Evolutionary conservation across 805 yeast species (phyloP).

Genomic region (Ogataea sp.): DNA sequence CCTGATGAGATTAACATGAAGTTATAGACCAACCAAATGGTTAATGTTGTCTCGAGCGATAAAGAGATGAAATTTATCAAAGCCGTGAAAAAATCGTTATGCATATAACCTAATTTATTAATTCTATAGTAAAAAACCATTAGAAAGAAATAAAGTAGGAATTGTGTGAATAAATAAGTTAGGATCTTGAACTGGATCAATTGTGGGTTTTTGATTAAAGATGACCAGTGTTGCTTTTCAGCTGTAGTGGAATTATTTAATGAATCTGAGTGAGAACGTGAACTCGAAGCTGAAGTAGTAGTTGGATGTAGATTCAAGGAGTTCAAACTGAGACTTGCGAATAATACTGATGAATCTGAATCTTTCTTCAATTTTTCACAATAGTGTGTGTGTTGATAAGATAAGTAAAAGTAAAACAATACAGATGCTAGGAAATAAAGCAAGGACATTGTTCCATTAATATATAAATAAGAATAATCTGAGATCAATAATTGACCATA

Average conservation of each 20-base stretch:
- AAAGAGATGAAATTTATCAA: slow-evolving; percentile 15
- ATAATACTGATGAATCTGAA: not conserved
- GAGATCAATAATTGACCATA: slow-evolving; percentile 21
- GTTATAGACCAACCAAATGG: slow-evolving; percentile 25
- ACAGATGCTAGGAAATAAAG: slow-evolving; percentile 11
- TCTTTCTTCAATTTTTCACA: too few relatives aligned
- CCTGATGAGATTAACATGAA: slow-evolving; percentile 23
- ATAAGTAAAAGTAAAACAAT: slow-evolving; percentile 9
- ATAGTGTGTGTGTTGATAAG: too few relatives aligned
- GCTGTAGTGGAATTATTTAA: too few relatives aligned
- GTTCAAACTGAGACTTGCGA: slow-evolving; percentile 1
- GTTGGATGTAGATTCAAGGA: too few relatives aligned
- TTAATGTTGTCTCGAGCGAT: slow-evolving; percentile 14
- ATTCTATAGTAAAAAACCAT: slow-evolving; percentile 9
- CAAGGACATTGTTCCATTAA: slow-evolving; percentile 13
- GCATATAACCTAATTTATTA: slow-evolving; percentile 20
- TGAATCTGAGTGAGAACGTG: too few relatives aligned
- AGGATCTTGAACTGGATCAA: slow-evolving; percentile 22
- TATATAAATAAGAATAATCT: slow-evolving; percentile 19
- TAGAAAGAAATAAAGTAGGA: slow-evolving; percentile 11
- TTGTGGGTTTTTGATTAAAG: too few relatives aligned
- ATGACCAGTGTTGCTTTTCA: too few relatives aligned
- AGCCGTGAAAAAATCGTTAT: slow-evolving; percentile 11
- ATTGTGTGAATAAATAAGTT: slow-evolving; percentile 10
- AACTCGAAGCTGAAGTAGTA: too few relatives aligned